Evolutionary conservation across 1,284 basidiomycete species (phyloP).

Genomic region (Stygiomarasmius scandens): DNA sequence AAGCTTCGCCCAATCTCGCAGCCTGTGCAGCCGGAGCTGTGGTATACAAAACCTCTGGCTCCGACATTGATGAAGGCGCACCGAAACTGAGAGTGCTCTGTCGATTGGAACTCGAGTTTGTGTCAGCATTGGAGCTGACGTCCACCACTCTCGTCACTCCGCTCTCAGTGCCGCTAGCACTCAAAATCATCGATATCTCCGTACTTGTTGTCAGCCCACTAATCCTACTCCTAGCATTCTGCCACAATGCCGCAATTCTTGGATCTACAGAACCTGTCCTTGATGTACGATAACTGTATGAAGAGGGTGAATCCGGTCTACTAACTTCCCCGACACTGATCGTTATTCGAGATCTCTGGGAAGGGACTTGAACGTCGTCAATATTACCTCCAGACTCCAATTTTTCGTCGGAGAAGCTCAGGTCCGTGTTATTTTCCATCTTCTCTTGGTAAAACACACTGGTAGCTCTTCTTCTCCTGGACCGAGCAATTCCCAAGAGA

Average conservation of each 20-base stretch:
- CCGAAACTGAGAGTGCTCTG: not conserved
- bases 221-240: not conserved
- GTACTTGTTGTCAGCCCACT: not conserved
- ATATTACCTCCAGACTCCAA: no score
- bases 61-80: not conserved
- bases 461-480: not conserved
- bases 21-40: not conserved
- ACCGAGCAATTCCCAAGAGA: not conserved
- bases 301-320: not conserved
- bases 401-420: no score
- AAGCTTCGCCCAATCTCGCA: not conserved
- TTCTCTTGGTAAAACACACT: not conserved
- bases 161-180: not conserved
- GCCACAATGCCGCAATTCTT: not conserved
- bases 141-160: not conserved
- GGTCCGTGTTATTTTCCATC: no score
- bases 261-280: not conserved
- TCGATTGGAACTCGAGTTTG: not conserved
- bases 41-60: not conserved
- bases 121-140: not conserved
- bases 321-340: no score
- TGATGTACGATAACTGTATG: not conserved
- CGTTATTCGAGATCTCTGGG: no score
- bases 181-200: not conserved
- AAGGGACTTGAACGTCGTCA: no score